phyloP scores from a whole-genome alignment of 2,329 filamentous ascomycete genomes.

The Onygenales sp. region DNA sequence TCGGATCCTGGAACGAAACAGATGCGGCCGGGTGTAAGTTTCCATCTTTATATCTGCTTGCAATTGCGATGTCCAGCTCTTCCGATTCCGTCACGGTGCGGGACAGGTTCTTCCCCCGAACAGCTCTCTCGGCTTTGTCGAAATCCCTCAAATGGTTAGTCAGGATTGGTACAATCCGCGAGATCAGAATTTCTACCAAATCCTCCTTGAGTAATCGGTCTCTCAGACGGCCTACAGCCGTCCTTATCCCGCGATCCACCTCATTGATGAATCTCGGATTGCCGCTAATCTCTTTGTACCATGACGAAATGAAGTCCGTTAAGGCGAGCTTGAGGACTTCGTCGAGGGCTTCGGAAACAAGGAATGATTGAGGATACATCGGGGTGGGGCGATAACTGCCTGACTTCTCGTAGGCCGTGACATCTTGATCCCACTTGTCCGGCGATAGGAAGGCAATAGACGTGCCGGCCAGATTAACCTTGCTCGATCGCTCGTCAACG shows the following conservation, averaged over 20 bases:
- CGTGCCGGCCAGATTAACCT: conserved; percentile 16
- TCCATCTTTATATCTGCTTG: conserved; percentile 84
- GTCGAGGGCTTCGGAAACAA: conserved; percentile 72
- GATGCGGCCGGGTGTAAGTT: conserved; percentile 80
- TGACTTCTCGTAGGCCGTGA: conserved; percentile 54
- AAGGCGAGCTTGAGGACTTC: conserved; percentile 65
- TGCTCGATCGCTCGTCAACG: conserved; percentile 36
- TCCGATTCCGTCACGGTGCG: conserved; percentile 90
- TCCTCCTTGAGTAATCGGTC: conserved; percentile 68
- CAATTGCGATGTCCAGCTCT: conserved; percentile 89
- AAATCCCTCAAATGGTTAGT: conserved; percentile 86
- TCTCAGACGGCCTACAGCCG: conserved; percentile 60
- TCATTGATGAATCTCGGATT: conserved; percentile 75
- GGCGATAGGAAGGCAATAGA: conserved; percentile 51
- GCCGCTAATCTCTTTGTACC: conserved; percentile 80
- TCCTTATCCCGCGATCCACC: conserved; percentile 70
- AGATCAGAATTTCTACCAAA: conserved; percentile 72
- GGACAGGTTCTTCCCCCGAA: conserved; percentile 80
- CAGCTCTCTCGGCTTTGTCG: conserved; percentile 75
- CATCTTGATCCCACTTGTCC: conserved; percentile 60
- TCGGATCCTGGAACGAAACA: conserved; percentile 75
- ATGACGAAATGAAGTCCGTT: conserved; percentile 76
- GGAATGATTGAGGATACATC: conserved; percentile 65
- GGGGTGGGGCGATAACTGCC: conserved; percentile 59
- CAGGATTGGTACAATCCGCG: conserved; percentile 74